Evolutionary conservation across 2,329 filamentous ascomycete genomes (phyloP), one percentile per base, ranked within the genome.

Genomic region (Elsinoe necatrix): DNA sequence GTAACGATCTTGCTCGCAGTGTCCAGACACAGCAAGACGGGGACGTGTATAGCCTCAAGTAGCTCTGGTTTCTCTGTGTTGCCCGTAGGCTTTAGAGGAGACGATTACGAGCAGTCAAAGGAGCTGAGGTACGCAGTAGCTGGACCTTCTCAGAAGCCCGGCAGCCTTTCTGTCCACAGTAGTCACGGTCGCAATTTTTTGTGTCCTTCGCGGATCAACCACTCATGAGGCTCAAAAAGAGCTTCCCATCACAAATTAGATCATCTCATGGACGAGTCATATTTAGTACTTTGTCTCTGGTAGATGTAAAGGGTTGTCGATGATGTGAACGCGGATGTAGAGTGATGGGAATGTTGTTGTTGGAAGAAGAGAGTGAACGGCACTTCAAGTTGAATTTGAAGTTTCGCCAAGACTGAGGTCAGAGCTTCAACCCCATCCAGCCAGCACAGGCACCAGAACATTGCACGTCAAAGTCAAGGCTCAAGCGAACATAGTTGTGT

Each of bases 151-250:
- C 57, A 56, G 20, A 51, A 35, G 35, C 39, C 14, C 34, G 16
- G 18, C 20, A 54, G 45, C 27, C 54, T 54, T 34, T 35, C 56
- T 54, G 56, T 52, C 43, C 23, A 55, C 57, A 60, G 27, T 50
- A 60, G 27, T 54, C 56, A 60, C 57, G 41, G 54, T 60, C 59
- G 57, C 59, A 57, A 56, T 43, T 42, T 57, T 35, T 42, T 57
- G 45, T 58, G 56, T 60, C 57, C 54, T 55, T 41, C 54, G 58
- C 41, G 55, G 50, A 55, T 51, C 37, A 54, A 57, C 54, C 58
- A 56, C 58, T 60, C 34, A 58, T 47, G 52, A 43, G 48, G 51
- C 48, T 37, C 48, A 16, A 16, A 29, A 16, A 29, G 48, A 39
- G 48, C 48, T 25, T 39, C 31, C 34, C 34, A 35, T 37, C 48